phyloP scores from a whole-genome alignment of 192 early-diverging fungal genomes.

The Coemansia sp. region DNA sequence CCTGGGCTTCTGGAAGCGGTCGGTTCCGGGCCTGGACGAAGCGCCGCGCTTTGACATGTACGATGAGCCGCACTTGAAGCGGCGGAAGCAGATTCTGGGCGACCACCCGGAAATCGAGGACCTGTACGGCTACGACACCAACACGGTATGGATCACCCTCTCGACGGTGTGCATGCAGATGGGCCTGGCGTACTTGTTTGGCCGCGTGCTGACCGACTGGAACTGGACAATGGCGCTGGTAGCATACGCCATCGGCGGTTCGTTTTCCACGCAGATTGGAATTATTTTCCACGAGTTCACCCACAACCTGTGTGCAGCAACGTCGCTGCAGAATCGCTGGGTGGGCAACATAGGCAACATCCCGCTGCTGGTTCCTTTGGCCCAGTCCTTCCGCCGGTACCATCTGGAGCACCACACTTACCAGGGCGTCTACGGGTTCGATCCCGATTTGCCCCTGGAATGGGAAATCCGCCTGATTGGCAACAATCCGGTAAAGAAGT shows the following conservation, averaged over 20 bases:
- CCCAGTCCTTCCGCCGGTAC: conserved; percentile 77
- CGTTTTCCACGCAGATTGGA: conserved; percentile 75
- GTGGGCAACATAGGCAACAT: conserved; percentile 84
- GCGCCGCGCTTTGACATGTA: conserved; percentile 78
- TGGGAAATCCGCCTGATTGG: conserved; percentile 79
- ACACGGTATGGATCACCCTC: conserved; percentile 72
- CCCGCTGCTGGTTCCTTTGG: conserved; percentile 75
- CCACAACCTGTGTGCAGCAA: conserved; percentile 77
- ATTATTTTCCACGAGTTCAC: conserved; percentile 92
- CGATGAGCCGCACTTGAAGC: conserved; percentile 94
- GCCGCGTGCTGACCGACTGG: conserved; percentile 59
- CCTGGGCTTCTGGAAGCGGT: conserved; percentile 79
- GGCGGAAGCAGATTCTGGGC: conserved; percentile 82
- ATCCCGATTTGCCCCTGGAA: conserved; percentile 89
- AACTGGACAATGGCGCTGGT: conserved; percentile 63
- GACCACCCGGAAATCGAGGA: conserved; percentile 85
- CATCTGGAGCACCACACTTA: conserved; percentile 98
- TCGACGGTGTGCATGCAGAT: conserved; percentile 68
- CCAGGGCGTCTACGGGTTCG: conserved; percentile 90
- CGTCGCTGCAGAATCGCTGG: conserved; percentile 74
- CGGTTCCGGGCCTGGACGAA: conserved; percentile 69
- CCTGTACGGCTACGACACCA: conserved; percentile 79
- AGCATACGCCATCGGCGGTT: conserved; percentile 80
- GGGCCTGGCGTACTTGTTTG: conserved; percentile 75
- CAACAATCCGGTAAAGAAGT: conserved; percentile 66